phyloP scores from a whole-genome alignment of 2,329 filamentous ascomycete genomes.

The Cadophora sp. region DNA sequence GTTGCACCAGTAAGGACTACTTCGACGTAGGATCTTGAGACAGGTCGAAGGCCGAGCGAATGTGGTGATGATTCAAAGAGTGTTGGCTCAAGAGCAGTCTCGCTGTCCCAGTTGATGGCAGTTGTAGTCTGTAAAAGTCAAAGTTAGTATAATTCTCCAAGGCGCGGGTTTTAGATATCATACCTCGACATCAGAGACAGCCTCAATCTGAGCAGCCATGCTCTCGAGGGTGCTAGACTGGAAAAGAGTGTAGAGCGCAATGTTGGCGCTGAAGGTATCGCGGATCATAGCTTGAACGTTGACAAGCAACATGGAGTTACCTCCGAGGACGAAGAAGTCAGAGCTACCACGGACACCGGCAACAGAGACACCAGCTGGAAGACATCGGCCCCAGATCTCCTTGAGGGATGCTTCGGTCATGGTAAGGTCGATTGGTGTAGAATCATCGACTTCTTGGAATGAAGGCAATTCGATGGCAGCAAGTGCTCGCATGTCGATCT shows the following conservation, averaged over 20 bases:
- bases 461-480: constrained; percentile 7
- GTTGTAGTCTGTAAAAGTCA: not conserved
- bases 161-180: no score
- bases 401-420: constrained; percentile 15
- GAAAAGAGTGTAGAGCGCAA: constrained; percentile 39
- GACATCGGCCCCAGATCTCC: constrained; percentile 16
- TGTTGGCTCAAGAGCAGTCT: constrained; percentile 9
- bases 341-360: constrained; percentile 5
- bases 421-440: constrained; percentile 13
- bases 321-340: constrained; percentile 46
- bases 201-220: constrained; percentile 28
- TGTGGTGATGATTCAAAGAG: constrained; percentile 8
- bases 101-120: constrained; percentile 12
- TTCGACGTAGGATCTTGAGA: constrained; percentile 15
- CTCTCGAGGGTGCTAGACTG: constrained; percentile 34
- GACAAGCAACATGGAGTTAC: constrained; percentile 46
- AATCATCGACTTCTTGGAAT: not conserved
- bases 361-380: constrained; percentile 16
- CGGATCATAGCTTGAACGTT: constrained; percentile 40
- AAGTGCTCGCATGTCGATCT: constrained; percentile 44
- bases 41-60: constrained; percentile 7
- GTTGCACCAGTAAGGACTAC: constrained; percentile 49
- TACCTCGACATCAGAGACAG: constrained; percentile 7
- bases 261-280: constrained; percentile 31
- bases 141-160: not conserved